phyloP scores from a whole-genome alignment of 2,329 filamentous ascomycete species.

The Cadophora malorum region DNA sequence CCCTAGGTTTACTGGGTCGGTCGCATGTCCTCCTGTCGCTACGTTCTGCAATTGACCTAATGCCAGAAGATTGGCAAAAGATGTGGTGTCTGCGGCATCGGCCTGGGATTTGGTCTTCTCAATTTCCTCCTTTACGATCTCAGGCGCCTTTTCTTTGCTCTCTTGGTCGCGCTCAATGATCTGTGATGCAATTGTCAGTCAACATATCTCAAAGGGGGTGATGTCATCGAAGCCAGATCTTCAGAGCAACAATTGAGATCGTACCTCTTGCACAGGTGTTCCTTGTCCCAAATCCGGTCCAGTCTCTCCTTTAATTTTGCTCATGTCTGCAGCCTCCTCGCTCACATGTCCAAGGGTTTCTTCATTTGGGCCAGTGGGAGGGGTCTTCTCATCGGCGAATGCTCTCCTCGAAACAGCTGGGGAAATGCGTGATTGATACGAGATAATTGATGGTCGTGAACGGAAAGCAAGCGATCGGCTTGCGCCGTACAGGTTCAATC shows the following conservation, averaged over 20 bases:
- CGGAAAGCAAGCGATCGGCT: conserved; percentile 52
- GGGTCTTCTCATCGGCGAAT: conserved; percentile 41
- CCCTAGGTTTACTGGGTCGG: conserved; percentile 34
- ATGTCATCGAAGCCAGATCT: conserved; percentile 32
- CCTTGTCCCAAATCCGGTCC: conserved; percentile 69
- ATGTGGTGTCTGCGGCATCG: conserved; percentile 44
- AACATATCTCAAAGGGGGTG: conserved; percentile 21
- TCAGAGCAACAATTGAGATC: conserved; percentile 32
- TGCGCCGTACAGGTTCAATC: conserved; percentile 56
- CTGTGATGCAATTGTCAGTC: conserved; percentile 48
- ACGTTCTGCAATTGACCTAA: conserved; percentile 43
- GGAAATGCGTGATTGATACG: conserved; percentile 39
- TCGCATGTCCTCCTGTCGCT: conserved; percentile 35
- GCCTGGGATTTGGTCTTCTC: conserved; percentile 40
- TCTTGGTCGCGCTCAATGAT: conserved; percentile 68
- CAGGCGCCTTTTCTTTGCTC: conserved; percentile 65
- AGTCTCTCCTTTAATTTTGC: conserved; percentile 60
- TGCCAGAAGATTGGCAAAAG: conserved; percentile 43
- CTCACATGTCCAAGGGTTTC: conserved; percentile 64
- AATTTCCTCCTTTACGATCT: conserved; percentile 68
- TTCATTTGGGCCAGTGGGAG: conserved; percentile 54
- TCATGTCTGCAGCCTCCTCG: conserved; percentile 68
- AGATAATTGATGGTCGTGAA: conserved; percentile 46
- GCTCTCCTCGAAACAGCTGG: conserved; percentile 39
- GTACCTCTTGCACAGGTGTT: conserved; percentile 70